Evolutionary conservation across 305 asterid species (phyloP).

Genomic region (Fraxinus xanthoxyloides): DNA sequence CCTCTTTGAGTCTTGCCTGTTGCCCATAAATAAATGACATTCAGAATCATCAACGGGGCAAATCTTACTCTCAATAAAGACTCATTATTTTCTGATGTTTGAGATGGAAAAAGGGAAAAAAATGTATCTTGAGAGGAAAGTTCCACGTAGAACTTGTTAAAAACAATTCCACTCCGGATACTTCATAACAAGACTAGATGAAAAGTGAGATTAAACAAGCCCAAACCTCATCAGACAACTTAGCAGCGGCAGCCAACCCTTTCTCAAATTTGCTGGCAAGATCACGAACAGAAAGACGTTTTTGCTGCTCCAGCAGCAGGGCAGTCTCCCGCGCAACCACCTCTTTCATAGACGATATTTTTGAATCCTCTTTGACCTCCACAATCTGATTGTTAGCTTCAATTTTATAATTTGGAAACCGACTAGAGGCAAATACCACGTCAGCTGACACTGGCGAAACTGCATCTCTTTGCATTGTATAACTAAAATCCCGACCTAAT

Average conservation of each 20-base stretch:
- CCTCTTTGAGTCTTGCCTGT: constrained; percentile 88
- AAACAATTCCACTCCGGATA: neutral
- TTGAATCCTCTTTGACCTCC: constrained; percentile 71
- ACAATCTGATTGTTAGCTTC: constrained; percentile 77
- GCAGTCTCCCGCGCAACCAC: constrained; percentile 87
- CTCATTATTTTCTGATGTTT: neutral
- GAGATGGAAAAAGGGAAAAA: neutral
- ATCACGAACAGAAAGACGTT: constrained; percentile 92
- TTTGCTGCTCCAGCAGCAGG: constrained; percentile 76
- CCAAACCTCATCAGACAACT: constrained; percentile 82
- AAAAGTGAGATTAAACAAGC: neutral
- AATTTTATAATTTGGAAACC: constrained; percentile 79
- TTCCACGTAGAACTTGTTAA: neutral
- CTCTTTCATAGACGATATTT: constrained; percentile 62
- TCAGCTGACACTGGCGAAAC: constrained; percentile 84
- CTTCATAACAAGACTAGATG: constrained; percentile 1
- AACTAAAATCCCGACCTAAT: constrained; percentile 64
- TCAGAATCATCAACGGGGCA: neutral
- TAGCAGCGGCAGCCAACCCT: constrained; percentile 96
- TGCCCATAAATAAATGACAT: constrained; percentile 19
- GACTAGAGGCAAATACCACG: constrained; percentile 72
- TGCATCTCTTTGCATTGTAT: constrained; percentile 68
- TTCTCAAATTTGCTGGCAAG: constrained; percentile 92
- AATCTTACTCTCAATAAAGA: neutral
- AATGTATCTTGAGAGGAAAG: neutral